Conservation (phyloP, 768 basidiomycete genomes). For the Baorangia bicolor region DNA sequence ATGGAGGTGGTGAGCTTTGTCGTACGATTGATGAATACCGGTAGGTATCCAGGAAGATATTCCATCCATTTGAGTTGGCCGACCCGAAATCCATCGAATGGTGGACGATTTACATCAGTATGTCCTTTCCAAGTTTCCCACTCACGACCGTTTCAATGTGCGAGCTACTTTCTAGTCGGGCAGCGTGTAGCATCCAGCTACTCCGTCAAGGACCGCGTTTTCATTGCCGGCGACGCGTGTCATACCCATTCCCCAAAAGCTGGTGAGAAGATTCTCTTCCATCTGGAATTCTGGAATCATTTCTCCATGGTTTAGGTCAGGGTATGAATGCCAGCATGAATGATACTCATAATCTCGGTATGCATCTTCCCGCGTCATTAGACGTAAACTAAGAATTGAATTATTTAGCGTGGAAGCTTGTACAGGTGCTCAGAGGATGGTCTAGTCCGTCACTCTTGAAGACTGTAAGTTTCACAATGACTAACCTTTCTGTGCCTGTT, state of each 20-base stretch:
- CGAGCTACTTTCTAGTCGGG: slow-evolving; percentile 46
- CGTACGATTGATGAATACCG: neutral
- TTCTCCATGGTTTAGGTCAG: slow-evolving; percentile 45
- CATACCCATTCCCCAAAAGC: slow-evolving; percentile 70
- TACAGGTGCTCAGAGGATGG: no score
- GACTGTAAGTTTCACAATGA: no score
- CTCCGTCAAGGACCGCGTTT: slow-evolving; percentile 60
- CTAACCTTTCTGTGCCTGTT: no score
- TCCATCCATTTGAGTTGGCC: slow-evolving; percentile 55
- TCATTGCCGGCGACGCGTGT: slow-evolving; percentile 77
- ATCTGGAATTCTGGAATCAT: neutral
- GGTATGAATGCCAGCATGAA: slow-evolving; percentile 80
- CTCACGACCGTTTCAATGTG: neutral
- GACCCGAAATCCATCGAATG: slow-evolving; percentile 55
- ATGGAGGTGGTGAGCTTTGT: no score
- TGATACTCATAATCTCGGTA: slow-evolving; percentile 69
- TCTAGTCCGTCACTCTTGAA: no score
- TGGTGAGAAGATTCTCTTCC: slow-evolving; percentile 33
- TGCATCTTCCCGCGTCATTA: neutral
- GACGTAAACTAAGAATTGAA: slow-evolving; percentile 51
- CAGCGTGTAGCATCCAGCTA: slow-evolving; percentile 71
- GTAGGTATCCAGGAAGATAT: slow-evolving; percentile 54
- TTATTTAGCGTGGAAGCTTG: no score
- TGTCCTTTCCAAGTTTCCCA: slow-evolving; percentile 17
- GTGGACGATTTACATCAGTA: slow-evolving; percentile 75